Conservation (phyloP, 257 asterid species). For the Primulina huaijiensis region DNA sequence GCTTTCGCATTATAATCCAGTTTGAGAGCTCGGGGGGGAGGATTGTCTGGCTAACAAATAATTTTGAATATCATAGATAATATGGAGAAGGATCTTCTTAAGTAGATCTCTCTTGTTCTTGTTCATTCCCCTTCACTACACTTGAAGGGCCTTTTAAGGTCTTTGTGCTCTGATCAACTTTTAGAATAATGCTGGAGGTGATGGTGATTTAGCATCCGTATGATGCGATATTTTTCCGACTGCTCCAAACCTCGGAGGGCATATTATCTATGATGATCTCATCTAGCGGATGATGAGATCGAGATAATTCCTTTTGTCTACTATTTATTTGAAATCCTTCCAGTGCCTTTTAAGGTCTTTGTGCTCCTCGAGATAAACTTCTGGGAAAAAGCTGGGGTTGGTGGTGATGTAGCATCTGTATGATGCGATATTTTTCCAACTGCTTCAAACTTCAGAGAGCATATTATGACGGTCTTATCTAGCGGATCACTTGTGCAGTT, state of each 20-base stretch:
- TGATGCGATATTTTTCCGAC: constrained; percentile 9
- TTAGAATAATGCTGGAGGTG: neutral
- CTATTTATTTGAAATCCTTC: neutral
- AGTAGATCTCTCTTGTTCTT: constrained; percentile 7
- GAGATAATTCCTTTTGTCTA: too few species aligned
- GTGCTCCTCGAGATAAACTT: constrained; percentile 9
- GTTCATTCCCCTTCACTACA: constrained; percentile 8
- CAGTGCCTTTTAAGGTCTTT: constrained; percentile 11
- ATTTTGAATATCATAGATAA: neutral
- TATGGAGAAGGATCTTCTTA: constrained; percentile 7
- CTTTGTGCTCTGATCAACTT: too few species aligned
- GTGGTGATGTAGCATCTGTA: constrained; percentile 17
- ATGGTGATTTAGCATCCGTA: constrained; percentile 16
- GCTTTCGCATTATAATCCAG: constrained; percentile 10
- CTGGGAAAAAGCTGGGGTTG: neutral
- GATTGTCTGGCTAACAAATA: neutral
- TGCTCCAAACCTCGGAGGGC: constrained; percentile 10
- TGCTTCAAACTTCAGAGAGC: constrained; percentile 10
- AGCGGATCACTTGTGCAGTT: neutral
- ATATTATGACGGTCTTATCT: constrained; percentile 10
- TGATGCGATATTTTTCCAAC: constrained; percentile 7
- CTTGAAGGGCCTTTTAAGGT: too few species aligned
- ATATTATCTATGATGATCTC: constrained; percentile 4
- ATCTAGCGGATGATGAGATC: neutral
- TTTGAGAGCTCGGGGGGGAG: neutral